Percentiles rank a stretch among this genome's conserved stretches.
Evolutionary conservation across 2,329 filamentous ascomycete genomes (phyloP).

Genomic region (Alternaria arbusti): DNA sequence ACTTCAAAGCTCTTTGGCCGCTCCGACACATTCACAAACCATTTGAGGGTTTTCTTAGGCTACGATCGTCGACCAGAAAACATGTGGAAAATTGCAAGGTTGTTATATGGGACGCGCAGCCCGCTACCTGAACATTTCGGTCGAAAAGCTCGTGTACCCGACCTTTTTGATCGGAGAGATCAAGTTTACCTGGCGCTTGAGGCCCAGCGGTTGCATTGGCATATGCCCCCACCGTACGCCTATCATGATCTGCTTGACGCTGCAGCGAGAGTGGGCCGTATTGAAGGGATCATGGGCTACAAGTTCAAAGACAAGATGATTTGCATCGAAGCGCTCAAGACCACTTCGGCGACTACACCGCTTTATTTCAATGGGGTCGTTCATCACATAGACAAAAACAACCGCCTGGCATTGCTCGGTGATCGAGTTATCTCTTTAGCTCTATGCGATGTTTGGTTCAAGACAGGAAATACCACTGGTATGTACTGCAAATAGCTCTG

Average conservation of each 20-base stretch:
- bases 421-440: conserved; percentile 22
- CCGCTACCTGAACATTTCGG: conserved; percentile 17
- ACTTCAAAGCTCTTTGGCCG: not conserved
- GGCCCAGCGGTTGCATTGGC: conserved; percentile 4
- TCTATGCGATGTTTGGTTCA: conserved; percentile 26
- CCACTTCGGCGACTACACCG: conserved; percentile 1
- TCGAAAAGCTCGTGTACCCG: conserved; percentile 13
- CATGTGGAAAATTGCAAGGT: not conserved
- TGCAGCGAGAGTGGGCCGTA: conserved; percentile 15
- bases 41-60: not conserved
- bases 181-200: conserved; percentile 13
- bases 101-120: not conserved
- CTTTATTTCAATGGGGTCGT: conserved; percentile 22
- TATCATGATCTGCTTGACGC: conserved; percentile 25
- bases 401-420: conserved; percentile 30
- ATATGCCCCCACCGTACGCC: not conserved
- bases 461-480: conserved; percentile 13
- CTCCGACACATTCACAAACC: not conserved
- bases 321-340: conserved; percentile 28
- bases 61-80: not conserved
- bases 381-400: conserved; percentile 15
- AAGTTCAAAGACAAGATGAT: conserved; percentile 28
- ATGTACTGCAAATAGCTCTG: not conserved
- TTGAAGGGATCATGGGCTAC: conserved; percentile 25
- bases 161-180: conserved; percentile 24